Evolutionary conservation across 768 basidiomycete genomes (phyloP).

Genomic region (Boletus tylopilopsis): DNA sequence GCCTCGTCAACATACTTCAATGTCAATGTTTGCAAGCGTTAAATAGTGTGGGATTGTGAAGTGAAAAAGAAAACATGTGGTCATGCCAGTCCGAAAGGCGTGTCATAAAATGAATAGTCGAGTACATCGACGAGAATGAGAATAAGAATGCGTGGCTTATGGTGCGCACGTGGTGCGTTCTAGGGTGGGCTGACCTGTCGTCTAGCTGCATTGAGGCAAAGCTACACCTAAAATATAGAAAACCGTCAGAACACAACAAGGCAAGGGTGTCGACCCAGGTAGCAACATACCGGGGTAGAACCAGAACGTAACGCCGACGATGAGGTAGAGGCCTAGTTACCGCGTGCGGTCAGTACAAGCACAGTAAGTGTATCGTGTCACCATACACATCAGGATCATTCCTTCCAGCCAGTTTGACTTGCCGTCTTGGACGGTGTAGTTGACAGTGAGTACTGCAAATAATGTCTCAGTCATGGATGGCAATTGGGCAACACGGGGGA

Average conservation of each 20-base stretch:
- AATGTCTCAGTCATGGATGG: neutral
- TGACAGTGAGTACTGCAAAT: constrained; percentile 70
- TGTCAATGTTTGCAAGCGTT: no score
- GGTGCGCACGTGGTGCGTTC: no score
- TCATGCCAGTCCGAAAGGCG: no score
- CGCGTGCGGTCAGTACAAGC: constrained; percentile 2
- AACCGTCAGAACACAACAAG: constrained; percentile 2
- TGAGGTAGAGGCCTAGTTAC: constrained; percentile 46
- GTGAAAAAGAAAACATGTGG: no score
- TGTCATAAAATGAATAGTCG: no score
- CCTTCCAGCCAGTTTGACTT: constrained; percentile 95
- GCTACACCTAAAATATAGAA: neutral
- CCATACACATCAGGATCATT: constrained; percentile 63
- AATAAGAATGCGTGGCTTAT: no score
- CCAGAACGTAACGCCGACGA: constrained; percentile 54
- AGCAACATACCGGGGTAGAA: constrained; percentile 43
- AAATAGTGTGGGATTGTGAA: no score
- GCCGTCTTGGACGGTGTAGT: constrained; percentile 81
- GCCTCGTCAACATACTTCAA: no score
- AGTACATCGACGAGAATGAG: no score
- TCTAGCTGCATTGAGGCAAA: no score
- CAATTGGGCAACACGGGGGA: constrained; percentile 1
- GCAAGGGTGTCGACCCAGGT: neutral
- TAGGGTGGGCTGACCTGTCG: no score
- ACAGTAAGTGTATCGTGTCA: neutral